Percentiles rank a stretch among this genome's conserved stretches.
Conservation (phyloP, 2,329 filamentous ascomycete species). For the Ceratocystis alfenasii region DNA sequence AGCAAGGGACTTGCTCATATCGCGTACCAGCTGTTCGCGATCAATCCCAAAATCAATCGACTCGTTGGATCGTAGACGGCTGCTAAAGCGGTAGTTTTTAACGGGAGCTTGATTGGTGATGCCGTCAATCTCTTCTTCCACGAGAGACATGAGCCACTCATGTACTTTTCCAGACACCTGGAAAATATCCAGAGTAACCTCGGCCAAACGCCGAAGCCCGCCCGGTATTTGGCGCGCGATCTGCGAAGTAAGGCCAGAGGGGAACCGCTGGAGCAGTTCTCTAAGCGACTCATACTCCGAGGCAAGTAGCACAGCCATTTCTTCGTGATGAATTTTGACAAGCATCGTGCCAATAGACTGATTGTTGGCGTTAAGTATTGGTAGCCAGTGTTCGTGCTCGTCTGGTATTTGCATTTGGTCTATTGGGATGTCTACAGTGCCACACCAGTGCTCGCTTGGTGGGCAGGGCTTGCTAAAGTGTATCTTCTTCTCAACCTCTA, state of each 20-base stretch:
- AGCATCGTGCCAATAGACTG: slow-evolving; percentile 72
- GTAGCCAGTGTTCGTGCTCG: slow-evolving; percentile 80
- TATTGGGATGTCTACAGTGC: slow-evolving; percentile 69
- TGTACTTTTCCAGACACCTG: slow-evolving; percentile 75
- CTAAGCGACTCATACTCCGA: slow-evolving; percentile 76
- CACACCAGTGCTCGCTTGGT: slow-evolving; percentile 45
- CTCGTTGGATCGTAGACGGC: slow-evolving; percentile 58
- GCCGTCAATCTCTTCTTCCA: slow-evolving; percentile 95
- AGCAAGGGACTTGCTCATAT: slow-evolving; percentile 66
- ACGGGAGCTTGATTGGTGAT: slow-evolving; percentile 69
- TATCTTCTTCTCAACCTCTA: slow-evolving; percentile 24
- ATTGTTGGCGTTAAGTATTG: slow-evolving; percentile 62
- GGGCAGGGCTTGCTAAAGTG: slow-evolving; percentile 19
- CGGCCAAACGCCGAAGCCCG: slow-evolving; percentile 67
- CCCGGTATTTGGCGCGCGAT: slow-evolving; percentile 68
- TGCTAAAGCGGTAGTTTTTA: slow-evolving; percentile 61
- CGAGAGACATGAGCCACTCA: slow-evolving; percentile 85
- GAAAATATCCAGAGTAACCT: slow-evolving; percentile 85
- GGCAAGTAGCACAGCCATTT: slow-evolving; percentile 77
- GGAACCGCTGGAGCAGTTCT: slow-evolving; percentile 73
- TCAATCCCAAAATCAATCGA: slow-evolving; percentile 52
- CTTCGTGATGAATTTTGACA: slow-evolving; percentile 71
- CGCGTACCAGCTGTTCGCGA: slow-evolving; percentile 59
- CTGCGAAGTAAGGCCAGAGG: slow-evolving; percentile 69
- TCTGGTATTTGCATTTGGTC: slow-evolving; percentile 66